Base-by-base conservation (phyloP, 176 grass and related monocot genomes). In the Ampelocalamus luodianensis region DNA sequence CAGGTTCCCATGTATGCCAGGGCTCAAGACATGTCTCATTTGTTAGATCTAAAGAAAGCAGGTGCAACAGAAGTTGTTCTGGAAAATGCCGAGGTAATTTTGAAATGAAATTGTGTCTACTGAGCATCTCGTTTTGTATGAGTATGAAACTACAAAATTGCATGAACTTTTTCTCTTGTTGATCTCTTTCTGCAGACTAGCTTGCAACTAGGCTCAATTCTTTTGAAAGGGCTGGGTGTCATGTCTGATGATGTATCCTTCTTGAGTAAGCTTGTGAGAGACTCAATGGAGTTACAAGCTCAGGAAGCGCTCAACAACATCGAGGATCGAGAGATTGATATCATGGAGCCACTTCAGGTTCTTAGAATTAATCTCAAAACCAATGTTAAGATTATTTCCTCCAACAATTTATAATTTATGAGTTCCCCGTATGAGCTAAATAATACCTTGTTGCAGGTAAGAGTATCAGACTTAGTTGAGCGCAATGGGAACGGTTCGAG, bases 211-310 rank as follows among this genome's bases (percentile, higher is more conserved):
- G 96, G 96, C 43, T 99, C 96, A 6, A 92, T 91, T 65, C 93
- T 99, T 77, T 78, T 96, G 54, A 93, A 85, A 83, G 91, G 94
- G 60, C 78, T 96, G 83, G 96, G 96, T 20, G 90, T 99, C 81
- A 95, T 94, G 96, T 99, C 96, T 64, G 96, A 96, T 88, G 96
- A 96, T 71, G 96, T 99, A 84, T 94, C 83, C 45, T 99, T 99
- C 88, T 83, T 99, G 84, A 96, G 96, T 72, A 95, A 92, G 87
- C 88, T 99, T 55, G 82, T 99, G 64, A 92, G 96, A 58, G 81
- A 96, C 48, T 98, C 96, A 27, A 98, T 98, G 89, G 93, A 96
- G 81, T 55, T 91, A 76, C 91, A 98, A 86, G 96, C 96, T 71
- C 91, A 95, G 76, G 91, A 96, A 69, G 91, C 83, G 39, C 59